Percentiles rank a stretch among this genome's conserved stretches.
phyloP scores from a whole-genome alignment of 192 early-diverging fungal genomes.

The Cladochytrium replicatum region DNA sequence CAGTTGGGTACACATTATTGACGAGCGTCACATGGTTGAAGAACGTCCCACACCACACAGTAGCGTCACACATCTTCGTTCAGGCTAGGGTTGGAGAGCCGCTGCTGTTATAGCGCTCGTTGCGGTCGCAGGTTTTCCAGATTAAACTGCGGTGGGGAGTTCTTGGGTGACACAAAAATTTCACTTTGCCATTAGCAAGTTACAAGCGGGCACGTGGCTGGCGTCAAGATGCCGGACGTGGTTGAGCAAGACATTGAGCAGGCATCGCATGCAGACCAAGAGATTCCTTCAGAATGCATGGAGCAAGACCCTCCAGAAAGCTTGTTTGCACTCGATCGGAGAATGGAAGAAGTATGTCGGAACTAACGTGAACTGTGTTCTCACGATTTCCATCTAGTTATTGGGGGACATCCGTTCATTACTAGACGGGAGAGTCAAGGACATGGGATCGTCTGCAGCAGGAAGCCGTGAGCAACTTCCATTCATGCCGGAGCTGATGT shows the following conservation, averaged over 20 bases:
- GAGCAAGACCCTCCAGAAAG: constrained; percentile 34
- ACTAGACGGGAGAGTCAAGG: constrained; percentile 28
- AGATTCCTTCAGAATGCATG: constrained; percentile 36
- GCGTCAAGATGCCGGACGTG: too few species aligned
- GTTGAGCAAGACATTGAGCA: too few species aligned
- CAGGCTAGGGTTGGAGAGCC: too few species aligned
- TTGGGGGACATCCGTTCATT: constrained; percentile 29
- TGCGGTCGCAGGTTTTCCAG: too few species aligned
- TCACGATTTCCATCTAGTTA: constrained; percentile 14
- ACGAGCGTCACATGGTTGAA: constrained; percentile 35
- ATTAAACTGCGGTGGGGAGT: too few species aligned
- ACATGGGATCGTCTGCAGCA: constrained; percentile 34
- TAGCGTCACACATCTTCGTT: too few species aligned
- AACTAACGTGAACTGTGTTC: neutral
- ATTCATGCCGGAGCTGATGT: constrained; percentile 23
- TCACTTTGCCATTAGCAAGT: too few species aligned
- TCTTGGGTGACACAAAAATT: too few species aligned
- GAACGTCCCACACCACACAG: too few species aligned
- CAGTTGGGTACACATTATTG: constrained; percentile 37
- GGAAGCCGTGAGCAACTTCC: constrained; percentile 27
- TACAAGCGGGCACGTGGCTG: too few species aligned
- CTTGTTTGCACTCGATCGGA: constrained; percentile 30
- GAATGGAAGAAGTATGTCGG: constrained; percentile 33
- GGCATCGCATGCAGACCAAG: too few species aligned
- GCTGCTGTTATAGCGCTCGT: too few species aligned